Conservation (phyloP, 352 stramenopile species). For the Phytophthora cryptogea region DNA sequence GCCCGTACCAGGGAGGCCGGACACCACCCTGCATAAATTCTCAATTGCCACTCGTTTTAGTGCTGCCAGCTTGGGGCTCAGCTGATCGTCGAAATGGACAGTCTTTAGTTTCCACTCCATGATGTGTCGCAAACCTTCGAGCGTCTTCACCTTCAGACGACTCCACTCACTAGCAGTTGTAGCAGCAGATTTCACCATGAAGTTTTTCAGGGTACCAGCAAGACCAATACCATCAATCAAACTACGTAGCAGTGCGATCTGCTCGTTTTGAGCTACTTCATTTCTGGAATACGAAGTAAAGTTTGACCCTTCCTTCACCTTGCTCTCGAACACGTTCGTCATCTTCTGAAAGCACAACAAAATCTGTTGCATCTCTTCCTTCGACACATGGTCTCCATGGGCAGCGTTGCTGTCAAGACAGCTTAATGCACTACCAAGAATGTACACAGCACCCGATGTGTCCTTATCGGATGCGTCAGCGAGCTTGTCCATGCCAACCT, state of each 20-base stretch:
- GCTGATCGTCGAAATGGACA: slow-evolving; percentile 46
- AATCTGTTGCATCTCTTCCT: slow-evolving; percentile 27
- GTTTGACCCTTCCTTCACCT: slow-evolving; percentile 34
- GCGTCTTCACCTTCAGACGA: slow-evolving; percentile 32
- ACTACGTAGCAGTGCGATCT: slow-evolving; percentile 45
- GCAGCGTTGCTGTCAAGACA: slow-evolving; percentile 22
- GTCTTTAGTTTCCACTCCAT: slow-evolving; percentile 48
- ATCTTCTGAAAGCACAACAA: slow-evolving; percentile 40
- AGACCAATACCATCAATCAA: slow-evolving; percentile 48
- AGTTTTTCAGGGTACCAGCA: slow-evolving; percentile 33
- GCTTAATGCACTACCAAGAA: slow-evolving; percentile 42
- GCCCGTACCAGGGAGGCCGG: slow-evolving; percentile 32
- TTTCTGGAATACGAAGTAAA: slow-evolving; percentile 43
- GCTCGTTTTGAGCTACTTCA: slow-evolving; percentile 46
- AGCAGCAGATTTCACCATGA: slow-evolving; percentile 22
- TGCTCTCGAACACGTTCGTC: slow-evolving; percentile 26
- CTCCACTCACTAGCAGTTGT: slow-evolving; percentile 32
- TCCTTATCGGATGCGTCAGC: slow-evolving; percentile 9
- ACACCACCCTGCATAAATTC: slow-evolving; percentile 37
- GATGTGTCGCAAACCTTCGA: slow-evolving; percentile 37
- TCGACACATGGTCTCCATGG: slow-evolving; percentile 8
- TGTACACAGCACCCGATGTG: slow-evolving; percentile 34
- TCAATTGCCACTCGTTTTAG: slow-evolving; percentile 51
- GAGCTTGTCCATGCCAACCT: slow-evolving; percentile 25
- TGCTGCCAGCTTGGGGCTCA: slow-evolving; percentile 42